Percentiles rank a stretch among this genome's conserved stretches.
Evolutionary conservation across 2,329 filamentous ascomycete species (phyloP).

Genomic region (Aspergillus chevalieri): DNA sequence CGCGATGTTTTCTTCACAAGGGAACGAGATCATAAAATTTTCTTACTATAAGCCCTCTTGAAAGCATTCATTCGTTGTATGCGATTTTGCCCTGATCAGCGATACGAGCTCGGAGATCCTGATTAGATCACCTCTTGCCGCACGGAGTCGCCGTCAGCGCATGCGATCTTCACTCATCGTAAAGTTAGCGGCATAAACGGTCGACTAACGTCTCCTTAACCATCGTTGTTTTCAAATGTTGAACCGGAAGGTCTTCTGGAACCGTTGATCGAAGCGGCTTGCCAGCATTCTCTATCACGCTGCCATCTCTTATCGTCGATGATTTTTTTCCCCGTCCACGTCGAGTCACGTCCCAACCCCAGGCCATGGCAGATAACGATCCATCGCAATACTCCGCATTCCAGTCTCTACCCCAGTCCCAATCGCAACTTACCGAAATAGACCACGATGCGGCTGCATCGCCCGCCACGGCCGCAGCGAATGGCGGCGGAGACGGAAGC

Average conservation of each 20-base stretch:
- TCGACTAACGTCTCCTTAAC: not conserved
- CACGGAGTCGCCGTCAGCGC: not conserved
- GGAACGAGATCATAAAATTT: no score
- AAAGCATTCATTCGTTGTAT: not conserved
- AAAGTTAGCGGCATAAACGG: not conserved
- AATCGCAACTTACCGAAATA: constrained; percentile 4
- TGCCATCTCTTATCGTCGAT: not conserved
- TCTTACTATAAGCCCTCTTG: not conserved
- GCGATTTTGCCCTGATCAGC: not conserved
- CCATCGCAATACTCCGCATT: constrained; percentile 39
- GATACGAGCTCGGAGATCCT: not conserved
- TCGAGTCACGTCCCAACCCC: constrained; percentile 1
- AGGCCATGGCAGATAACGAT: constrained; percentile 46
- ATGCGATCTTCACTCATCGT: not conserved
- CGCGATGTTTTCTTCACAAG: no score
- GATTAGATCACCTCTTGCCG: not conserved
- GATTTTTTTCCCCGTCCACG: not conserved
- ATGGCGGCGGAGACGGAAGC: constrained; percentile 31
- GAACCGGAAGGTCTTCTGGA: not conserved
- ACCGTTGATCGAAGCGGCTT: not conserved
- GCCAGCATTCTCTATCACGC: not conserved
- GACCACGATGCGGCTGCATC: constrained; percentile 13
- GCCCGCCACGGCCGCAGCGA: constrained; percentile 26
- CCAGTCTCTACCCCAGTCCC: constrained; percentile 23
- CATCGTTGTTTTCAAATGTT: not conserved